Evolutionary conservation across 352 stramenopile species (phyloP).

Genomic region (Phytophthora pseudosyringae): DNA sequence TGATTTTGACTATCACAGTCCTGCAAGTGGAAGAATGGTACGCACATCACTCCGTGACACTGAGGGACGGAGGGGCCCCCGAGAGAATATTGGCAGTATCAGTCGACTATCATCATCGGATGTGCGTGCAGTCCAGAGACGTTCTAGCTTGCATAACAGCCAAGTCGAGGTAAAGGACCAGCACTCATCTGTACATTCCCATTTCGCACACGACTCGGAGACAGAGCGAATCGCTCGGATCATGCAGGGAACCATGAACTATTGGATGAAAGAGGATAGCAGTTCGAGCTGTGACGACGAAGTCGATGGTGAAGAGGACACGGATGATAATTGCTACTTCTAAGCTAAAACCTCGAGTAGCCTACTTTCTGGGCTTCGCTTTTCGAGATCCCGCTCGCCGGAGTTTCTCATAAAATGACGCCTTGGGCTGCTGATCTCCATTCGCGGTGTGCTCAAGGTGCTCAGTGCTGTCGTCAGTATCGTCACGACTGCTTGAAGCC

Average conservation of each 20-base stretch:
- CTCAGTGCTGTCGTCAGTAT: slow-evolving; percentile 37
- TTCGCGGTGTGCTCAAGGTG: neutral
- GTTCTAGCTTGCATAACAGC: neutral
- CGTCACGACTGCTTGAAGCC: slow-evolving; percentile 11
- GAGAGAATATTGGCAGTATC: neutral
- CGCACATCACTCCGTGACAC: neutral
- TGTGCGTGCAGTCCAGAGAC: neutral
- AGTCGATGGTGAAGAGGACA: slow-evolving; percentile 44
- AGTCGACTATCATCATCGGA: slow-evolving; percentile 1
- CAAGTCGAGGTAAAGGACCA: slow-evolving; percentile 4
- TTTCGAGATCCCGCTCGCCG: slow-evolving; percentile 63
- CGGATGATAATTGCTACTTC: slow-evolving; percentile 41
- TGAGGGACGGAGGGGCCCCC: neutral
- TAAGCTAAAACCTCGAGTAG: slow-evolving; percentile 6
- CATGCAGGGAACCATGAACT: slow-evolving; percentile 75
- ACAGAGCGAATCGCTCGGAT: slow-evolving; percentile 83
- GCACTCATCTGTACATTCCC: slow-evolving; percentile 11
- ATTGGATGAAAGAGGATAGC: slow-evolving; percentile 58
- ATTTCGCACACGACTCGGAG: slow-evolving; percentile 58
- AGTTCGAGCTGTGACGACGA: slow-evolving; percentile 35
- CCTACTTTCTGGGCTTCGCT: slow-evolving; percentile 52
- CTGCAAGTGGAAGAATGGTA: neutral
- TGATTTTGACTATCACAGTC: neutral
- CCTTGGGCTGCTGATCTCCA: slow-evolving; percentile 35
- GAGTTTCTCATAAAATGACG: slow-evolving; percentile 85